A percentile compares a stretch with the other conserved stretches of the same genome.
Evolutionary conservation across 2,329 filamentous ascomycete genomes (phyloP).

Genomic region (Cyclaneusma minus): DNA sequence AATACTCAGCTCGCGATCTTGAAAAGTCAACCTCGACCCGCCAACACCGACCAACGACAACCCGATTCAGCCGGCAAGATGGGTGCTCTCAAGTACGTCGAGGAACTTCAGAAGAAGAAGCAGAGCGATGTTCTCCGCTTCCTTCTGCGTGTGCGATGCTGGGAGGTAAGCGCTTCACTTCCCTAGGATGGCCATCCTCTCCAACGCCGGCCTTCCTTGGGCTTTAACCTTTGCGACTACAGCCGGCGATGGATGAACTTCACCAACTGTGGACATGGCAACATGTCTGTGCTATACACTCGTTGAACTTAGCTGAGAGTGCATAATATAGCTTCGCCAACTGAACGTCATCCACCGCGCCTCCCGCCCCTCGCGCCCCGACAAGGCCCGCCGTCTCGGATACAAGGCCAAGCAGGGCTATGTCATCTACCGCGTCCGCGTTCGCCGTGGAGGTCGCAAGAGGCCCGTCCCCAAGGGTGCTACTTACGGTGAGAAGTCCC

Average conservation of each 20-base stretch:
- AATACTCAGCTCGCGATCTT: no score
- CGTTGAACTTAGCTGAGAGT: conserved; percentile 99
- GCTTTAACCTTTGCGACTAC: no score
- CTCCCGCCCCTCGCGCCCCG: conserved; percentile 91
- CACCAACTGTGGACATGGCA: conserved; percentile 19
- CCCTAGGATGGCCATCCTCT: conserved; percentile 8
- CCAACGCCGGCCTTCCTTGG: no score
- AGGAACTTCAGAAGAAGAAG: conserved; percentile 99
- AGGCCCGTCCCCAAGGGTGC: conserved; percentile 91
- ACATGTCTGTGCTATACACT: conserved; percentile 71
- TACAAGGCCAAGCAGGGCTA: conserved; percentile 99
- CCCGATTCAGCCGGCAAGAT: conserved; percentile 53
- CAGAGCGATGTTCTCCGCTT: conserved; percentile 99
- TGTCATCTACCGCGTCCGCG: conserved; percentile 98
- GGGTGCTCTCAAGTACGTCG: conserved; percentile 99
- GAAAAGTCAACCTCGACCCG: no score
- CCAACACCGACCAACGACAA: no score
- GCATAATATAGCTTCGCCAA: conserved; percentile 99
- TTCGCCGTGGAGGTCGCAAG: conserved; percentile 98
- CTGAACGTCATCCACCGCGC: conserved; percentile 99
- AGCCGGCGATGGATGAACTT: conserved; percentile 12
- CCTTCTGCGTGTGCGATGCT: conserved; percentile 99
- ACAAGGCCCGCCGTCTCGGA: conserved; percentile 98
- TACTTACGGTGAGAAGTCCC: conserved; percentile 68
- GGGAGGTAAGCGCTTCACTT: conserved; percentile 68